phyloP scores from a whole-genome alignment of 805 yeast genomes.

The Nakazawaea siamensis region DNA sequence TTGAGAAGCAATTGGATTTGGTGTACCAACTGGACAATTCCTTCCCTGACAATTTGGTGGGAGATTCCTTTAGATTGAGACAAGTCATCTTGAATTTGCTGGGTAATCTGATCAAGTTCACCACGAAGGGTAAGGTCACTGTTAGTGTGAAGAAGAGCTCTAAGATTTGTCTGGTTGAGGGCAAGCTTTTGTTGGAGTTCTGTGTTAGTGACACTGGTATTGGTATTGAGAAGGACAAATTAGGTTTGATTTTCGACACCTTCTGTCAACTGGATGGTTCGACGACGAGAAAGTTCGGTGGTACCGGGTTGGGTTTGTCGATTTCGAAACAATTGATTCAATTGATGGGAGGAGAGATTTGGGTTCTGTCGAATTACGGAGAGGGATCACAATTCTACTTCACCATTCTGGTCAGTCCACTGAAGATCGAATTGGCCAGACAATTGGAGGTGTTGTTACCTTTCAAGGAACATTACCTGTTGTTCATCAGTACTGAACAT shows the following conservation, averaged over 20 bases:
- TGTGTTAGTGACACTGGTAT: conserved; percentile 90
- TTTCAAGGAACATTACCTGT: conserved; percentile 59
- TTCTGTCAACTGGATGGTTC: conserved; percentile 94
- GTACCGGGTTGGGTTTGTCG: conserved; percentile 84
- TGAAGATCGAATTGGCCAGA: conserved; percentile 50
- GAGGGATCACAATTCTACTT: conserved; percentile 79
- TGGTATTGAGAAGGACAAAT: conserved; percentile 79
- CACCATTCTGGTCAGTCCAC: conserved; percentile 72
- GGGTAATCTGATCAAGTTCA: conserved; percentile 86
- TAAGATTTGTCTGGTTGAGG: conserved; percentile 25
- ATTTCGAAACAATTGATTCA: conserved; percentile 83
- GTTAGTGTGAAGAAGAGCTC: conserved; percentile 58
- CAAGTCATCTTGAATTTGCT: conserved; percentile 82
- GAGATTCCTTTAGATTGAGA: conserved; percentile 82
- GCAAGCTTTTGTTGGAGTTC: conserved; percentile 58
- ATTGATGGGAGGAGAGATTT: conserved; percentile 88
- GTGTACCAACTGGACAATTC: conserved; percentile 78
- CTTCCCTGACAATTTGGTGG: conserved; percentile 80
- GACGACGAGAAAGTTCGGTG: conserved; percentile 87
- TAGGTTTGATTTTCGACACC: conserved; percentile 80
- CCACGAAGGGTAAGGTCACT: conserved; percentile 75
- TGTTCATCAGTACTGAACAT: conserved; percentile 64
- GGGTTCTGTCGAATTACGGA: conserved; percentile 81
- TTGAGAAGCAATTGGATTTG: conserved; percentile 74
- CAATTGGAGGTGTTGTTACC: conserved; percentile 66